Conservation (phyloP, 805 yeast genomes). For the Wickerhamiella nectarea region DNA sequence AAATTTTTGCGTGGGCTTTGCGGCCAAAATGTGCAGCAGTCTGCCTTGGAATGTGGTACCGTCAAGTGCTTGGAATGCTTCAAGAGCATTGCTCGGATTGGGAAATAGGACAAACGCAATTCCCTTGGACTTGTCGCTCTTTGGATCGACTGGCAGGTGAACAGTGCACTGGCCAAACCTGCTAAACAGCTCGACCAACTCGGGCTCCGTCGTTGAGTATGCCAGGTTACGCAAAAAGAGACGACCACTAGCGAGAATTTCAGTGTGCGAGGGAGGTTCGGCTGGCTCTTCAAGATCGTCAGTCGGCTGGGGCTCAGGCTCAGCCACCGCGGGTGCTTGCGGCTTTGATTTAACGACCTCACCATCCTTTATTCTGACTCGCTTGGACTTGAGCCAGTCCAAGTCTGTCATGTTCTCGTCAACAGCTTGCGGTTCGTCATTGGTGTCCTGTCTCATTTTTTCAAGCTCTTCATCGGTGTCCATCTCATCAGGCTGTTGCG, state of each 20-base stretch:
- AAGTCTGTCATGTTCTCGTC: constrained; percentile 53
- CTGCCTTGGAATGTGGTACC: constrained; percentile 91
- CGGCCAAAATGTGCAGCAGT: constrained; percentile 77
- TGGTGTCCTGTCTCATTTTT: constrained; percentile 21
- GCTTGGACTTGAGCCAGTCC: constrained; percentile 73
- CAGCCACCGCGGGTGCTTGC: too few relatives aligned
- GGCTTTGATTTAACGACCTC: constrained; percentile 10
- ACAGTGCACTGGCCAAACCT: constrained; percentile 64
- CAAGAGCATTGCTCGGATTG: constrained; percentile 57
- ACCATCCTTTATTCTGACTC: constrained; percentile 50
- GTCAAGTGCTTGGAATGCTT: constrained; percentile 62
- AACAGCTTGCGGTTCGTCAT: constrained; percentile 30
- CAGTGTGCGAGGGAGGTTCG: constrained; percentile 13
- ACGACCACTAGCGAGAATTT: constrained; percentile 59
- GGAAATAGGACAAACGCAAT: constrained; percentile 71
- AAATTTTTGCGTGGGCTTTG: constrained; percentile 67
- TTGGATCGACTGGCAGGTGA: constrained; percentile 80
- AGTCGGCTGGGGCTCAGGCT: constrained; percentile 4
- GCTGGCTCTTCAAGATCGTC: constrained; percentile 11
- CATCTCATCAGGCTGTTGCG: constrained; percentile 24
- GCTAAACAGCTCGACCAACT: constrained; percentile 50
- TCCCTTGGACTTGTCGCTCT: constrained; percentile 85
- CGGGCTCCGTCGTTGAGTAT: constrained; percentile 67
- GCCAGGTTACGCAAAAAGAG: constrained; percentile 76
- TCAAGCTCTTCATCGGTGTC: constrained; percentile 22